Conservation (phyloP, 176 grass and related monocot genomes). For the Zea luxurians region DNA sequence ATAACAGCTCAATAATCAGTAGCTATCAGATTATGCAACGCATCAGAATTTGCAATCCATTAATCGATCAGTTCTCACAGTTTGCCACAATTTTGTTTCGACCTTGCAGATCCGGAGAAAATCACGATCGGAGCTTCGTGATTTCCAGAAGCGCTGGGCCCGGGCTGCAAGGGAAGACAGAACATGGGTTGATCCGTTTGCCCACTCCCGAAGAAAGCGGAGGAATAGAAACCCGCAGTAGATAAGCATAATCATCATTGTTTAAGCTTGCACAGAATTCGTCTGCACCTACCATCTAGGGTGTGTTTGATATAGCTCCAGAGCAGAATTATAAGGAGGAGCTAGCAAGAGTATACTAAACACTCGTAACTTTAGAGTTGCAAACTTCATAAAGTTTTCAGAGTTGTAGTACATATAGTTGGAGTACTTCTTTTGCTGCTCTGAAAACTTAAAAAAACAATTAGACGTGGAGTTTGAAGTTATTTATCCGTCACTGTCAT, state of each 20-base stretch:
- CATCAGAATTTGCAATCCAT: not conserved
- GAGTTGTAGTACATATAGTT: too few species aligned
- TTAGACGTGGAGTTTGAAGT: not conserved
- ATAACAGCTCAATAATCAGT: conserved; percentile 1
- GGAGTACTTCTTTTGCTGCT: too few species aligned
- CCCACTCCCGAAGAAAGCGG: conserved; percentile 32
- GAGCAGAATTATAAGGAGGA: too few species aligned
- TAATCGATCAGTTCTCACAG: not conserved
- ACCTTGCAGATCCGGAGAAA: conserved; percentile 53
- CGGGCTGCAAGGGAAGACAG: conserved; percentile 58
- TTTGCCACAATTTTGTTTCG: not conserved
- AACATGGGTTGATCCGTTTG: conserved; percentile 67
- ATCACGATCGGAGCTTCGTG: conserved; percentile 53
- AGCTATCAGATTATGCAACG: conserved; percentile 2
- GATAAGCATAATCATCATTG: conserved; percentile 16
- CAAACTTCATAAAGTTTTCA: too few species aligned
- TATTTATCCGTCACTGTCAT: too few species aligned
- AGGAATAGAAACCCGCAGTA: conserved; percentile 36
- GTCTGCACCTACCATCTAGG: not conserved
- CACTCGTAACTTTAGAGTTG: too few species aligned
- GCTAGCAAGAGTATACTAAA: too few species aligned
- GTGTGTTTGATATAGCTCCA: not conserved
- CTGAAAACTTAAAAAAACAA: conserved; percentile 13
- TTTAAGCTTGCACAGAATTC: not conserved
- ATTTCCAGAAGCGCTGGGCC: conserved; percentile 70